Percentiles rank a stretch among this genome's conserved stretches.
Evolutionary conservation across 2,329 filamentous ascomycete genomes (phyloP).

Genomic region (Aspergillus luchuensis): DNA sequence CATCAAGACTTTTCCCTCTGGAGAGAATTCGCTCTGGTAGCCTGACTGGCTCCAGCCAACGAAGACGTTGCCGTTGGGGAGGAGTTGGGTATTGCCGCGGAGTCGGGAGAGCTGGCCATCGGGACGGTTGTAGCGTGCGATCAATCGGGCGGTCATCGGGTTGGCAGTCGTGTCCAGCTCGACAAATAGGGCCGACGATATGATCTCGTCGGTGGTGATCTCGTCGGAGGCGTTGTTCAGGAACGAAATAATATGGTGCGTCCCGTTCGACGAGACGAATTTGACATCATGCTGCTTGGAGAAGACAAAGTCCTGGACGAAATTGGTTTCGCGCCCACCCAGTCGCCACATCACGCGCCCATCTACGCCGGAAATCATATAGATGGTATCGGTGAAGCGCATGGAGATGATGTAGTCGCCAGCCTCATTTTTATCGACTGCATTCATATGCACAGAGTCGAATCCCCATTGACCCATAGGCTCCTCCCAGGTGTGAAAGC

Average conservation of each 20-base stretch:
- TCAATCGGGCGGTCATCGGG: conserved; percentile 31
- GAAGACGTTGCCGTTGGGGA: conserved; percentile 40
- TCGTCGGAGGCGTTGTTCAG: conserved; percentile 40
- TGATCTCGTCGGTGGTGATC: conserved; percentile 26
- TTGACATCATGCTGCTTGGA: conserved; percentile 43
- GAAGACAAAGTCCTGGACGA: conserved; percentile 37
- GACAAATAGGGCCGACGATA: conserved; percentile 34
- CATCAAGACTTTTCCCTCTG: conserved; percentile 34
- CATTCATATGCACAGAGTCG: conserved; percentile 44
- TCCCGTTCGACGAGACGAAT: conserved; percentile 32
- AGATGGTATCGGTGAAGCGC: conserved; percentile 42
- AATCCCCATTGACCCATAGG: conserved; percentile 22
- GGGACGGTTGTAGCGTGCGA: conserved; percentile 35
- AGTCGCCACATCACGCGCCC: conserved; percentile 43
- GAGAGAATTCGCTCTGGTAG: conserved; percentile 36
- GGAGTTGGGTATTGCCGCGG: conserved; percentile 38
- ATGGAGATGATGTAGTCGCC: conserved; percentile 45
- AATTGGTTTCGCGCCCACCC: conserved; percentile 33
- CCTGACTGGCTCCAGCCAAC: conserved; percentile 39
- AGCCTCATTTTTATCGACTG: conserved; percentile 39
- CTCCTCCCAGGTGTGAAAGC: conserved; percentile 7
- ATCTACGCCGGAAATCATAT: conserved; percentile 38
- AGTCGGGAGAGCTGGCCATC: conserved; percentile 34
- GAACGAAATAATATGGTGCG: conserved; percentile 35
- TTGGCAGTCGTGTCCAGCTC: conserved; percentile 29